Evolutionary conservation across 2,329 filamentous ascomycete genomes (phyloP).

Genomic region (Aspergillus sojae): DNA sequence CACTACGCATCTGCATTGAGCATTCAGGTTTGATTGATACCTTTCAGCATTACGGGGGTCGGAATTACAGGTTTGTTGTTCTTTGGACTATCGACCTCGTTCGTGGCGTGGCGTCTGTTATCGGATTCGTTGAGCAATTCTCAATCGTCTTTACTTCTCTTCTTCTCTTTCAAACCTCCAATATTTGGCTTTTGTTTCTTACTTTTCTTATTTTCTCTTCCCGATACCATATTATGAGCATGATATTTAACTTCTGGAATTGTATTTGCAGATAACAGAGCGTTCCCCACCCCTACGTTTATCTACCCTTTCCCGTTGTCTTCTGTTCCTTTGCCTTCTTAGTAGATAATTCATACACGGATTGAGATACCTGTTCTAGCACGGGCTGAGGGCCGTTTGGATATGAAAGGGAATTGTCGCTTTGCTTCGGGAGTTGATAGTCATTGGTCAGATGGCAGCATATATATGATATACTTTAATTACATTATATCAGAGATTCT

Average conservation of each 20-base stretch:
- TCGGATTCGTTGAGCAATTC: constrained; percentile 24
- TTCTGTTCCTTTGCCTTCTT: neutral
- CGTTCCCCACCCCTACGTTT: constrained; percentile 7
- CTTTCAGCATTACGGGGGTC: constrained; percentile 28
- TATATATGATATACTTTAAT: neutral
- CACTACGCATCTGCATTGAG: constrained; percentile 27
- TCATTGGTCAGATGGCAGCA: neutral
- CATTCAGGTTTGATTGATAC: constrained; percentile 29
- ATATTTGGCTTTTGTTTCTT: neutral
- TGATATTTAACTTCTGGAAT: constrained; percentile 30
- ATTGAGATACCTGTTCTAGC: constrained; percentile 1
- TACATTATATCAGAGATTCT: neutral
- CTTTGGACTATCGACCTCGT: constrained; percentile 24
- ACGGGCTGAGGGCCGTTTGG: neutral
- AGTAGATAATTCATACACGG: constrained; percentile 4
- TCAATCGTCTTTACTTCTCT: constrained; percentile 5
- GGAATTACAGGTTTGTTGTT: constrained; percentile 26
- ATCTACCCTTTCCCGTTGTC: constrained; percentile 1
- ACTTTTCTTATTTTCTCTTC: constrained; percentile 13
- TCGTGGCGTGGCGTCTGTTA: constrained; percentile 30
- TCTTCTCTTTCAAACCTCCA: neutral
- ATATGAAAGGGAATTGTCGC: neutral
- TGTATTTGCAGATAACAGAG: constrained; percentile 34
- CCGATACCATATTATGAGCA: constrained; percentile 40
- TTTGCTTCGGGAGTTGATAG: neutral